Evolutionary conservation across 352 stramenopile genomes (phyloP), one percentile per base, ranked within the genome.

Genomic region (Globisporangium nunn): DNA sequence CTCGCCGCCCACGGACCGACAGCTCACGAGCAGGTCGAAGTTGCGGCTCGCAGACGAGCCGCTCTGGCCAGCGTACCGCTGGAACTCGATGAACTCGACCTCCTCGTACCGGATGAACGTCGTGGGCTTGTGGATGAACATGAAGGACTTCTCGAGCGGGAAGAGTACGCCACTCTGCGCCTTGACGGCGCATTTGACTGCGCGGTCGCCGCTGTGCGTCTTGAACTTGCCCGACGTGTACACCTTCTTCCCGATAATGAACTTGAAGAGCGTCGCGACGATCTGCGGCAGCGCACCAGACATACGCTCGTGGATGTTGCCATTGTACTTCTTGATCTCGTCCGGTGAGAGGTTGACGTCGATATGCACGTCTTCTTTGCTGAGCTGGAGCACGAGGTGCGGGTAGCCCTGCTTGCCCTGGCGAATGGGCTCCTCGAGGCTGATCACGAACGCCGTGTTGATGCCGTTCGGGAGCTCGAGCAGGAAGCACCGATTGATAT

Each of bases 101-200:
- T 99, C 96, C 63, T 98, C 96, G 76, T 98, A 99, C 56, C 92
- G 89, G 72, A 99, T 98, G 61, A 99, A 90, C 28, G 98, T 93
- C 56, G 96, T 98, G 28, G 97, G 97, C 72, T 99, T 99, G 84
- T 99, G 96, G 67, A 99, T 99, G 68, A 99, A 99, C 78, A 99
- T 98, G 74, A 99, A 99, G 65, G 95, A 98, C 75, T 96, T 98
- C 62, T 99, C 95, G 14, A 99, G 74, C 35, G 96, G 96, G 70
- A 99, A 99, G 12, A 99, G 78, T 56, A 98, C 83, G 29, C 97
- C 97, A 62, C 96, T 96, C 70, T 98, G 98, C 29, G 96, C 96
- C 52, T 96, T 97, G 51, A 97, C 74, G 40, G 89, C 81, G 58
- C 90, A 97, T 55, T 95, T 95, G 60, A 98, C 80, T 7, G 78